Base-by-base conservation (phyloP, 352 stramenopile genomes). In the Aphanomyces invadans region DNA sequence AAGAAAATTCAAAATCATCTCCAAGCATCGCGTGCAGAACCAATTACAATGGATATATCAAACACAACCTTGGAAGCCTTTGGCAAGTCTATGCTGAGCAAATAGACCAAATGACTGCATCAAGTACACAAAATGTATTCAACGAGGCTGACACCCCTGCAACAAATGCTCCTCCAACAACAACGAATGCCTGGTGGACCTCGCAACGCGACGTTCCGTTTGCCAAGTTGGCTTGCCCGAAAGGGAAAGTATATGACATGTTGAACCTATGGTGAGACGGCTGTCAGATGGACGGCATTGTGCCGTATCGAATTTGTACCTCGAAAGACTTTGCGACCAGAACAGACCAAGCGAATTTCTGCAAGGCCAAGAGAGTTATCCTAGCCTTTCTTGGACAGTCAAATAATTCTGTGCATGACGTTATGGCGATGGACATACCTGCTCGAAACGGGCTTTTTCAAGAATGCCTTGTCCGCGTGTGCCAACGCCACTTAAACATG, bases 211-310 rank as follows among this genome's bases (percentile, higher is more conserved):
- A 52, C 10, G 7, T 52, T n/a, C 4, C 44, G 5, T 9, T 5
- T 4, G 10, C 44, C 9, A 52, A 52, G 19, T 25, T 52, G 44
- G 4, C 7, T 5, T 52, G 44, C 21, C 44, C 44, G 4, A 52
- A 52, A 19, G 44, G 12, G 9, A 52, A 52, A 52, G 9, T 52
- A 19, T 52, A 52, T 19, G 44, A 52, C 19, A 23, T 52, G 44
- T 52, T 9, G 44, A 52, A 52, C 19, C 44, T 52, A 52, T 52
- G 44, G 44, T 52, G 44, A 25, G 44, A 52, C 23, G 44, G 44
- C 9, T 25, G 21, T 52, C 9, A 52, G 44, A 25, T 52, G 12
- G 44, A 26, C 44, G 9, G 7, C 12, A 25, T 25, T 9, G 9
- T 19, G 9, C 44, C 44, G 23, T 52, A 25, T 9, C 7, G 44